Evolutionary conservation across 2,329 filamentous ascomycete species (phyloP).

Genomic region (Cadophora gregata): DNA sequence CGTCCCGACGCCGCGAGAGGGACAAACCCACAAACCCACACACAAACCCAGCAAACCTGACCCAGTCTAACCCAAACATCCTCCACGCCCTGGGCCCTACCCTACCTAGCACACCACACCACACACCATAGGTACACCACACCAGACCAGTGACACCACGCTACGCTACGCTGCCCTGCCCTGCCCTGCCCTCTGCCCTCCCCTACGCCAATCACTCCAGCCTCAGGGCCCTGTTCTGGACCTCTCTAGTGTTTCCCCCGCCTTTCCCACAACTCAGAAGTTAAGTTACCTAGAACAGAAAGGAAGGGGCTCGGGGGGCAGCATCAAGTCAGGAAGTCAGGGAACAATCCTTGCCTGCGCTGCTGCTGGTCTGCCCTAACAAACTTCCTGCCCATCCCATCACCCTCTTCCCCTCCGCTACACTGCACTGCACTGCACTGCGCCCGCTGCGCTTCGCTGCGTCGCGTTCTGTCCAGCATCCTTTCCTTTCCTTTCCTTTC

Average conservation of each 20-base stretch:
- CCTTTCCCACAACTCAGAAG: not conserved
- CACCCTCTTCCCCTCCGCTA: constrained; percentile 5
- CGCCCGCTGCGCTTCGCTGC: too few relatives aligned
- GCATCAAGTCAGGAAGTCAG: not conserved
- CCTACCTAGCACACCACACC: too few relatives aligned
- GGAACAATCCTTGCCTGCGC: not conserved
- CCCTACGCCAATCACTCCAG: constrained; percentile 1
- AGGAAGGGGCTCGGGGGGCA: not conserved
- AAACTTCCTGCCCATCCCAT: not conserved
- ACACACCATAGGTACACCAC: too few relatives aligned
- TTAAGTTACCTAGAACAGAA: not conserved
- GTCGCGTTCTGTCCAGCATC: too few relatives aligned
- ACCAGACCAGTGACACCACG: too few relatives aligned
- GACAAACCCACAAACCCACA: constrained; percentile 7
- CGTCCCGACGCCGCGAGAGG: not conserved
- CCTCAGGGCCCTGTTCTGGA: constrained; percentile 4
- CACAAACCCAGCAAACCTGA: not conserved
- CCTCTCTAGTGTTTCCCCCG: not conserved
- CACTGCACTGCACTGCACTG: not conserved
- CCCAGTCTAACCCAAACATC: constrained; percentile 8
- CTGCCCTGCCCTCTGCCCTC: not conserved
- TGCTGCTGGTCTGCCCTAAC: constrained; percentile 5
- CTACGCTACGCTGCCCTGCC: too few relatives aligned
- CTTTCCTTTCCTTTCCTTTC: not conserved
- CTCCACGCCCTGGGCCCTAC: not conserved